Percentiles rank a stretch among this genome's conserved stretches.
These are phyloP conservation scores for Miscanthus sacchariflorus DNA, from an alignment of 202 grass and related monocot species.

Conservation along the genomic window DNA sequence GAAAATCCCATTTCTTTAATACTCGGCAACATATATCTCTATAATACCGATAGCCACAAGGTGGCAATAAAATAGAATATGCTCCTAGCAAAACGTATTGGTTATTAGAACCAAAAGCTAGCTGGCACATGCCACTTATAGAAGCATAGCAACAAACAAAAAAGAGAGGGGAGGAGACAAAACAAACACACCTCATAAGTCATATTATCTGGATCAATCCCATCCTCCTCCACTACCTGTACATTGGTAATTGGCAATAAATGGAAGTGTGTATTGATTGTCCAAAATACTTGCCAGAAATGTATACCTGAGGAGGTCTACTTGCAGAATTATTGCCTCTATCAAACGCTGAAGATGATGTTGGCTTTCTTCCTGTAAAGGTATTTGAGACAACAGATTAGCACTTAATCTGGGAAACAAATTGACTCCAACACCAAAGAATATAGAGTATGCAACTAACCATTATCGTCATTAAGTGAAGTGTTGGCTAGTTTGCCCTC, in stretches of 20 bases:
- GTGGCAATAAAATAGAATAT: not conserved
- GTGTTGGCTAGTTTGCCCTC: conserved; percentile 69
- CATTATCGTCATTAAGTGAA: conserved; percentile 45
- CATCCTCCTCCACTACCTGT: conserved; percentile 66
- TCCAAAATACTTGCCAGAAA: conserved; percentile 12
- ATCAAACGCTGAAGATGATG: conserved; percentile 39
- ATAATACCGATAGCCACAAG: not conserved
- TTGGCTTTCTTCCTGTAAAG: conserved; percentile 60
- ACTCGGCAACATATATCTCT: not conserved
- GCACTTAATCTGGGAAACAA: conserved; percentile 27
- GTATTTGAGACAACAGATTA: conserved; percentile 26
- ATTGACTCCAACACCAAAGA: not conserved
- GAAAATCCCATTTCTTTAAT: not conserved
- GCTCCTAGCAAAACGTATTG: not conserved
- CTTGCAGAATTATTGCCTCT: conserved; percentile 37
- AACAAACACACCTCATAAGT: conserved; percentile 78
- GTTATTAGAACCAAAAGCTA: conserved; percentile 27
- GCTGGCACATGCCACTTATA: conserved; percentile 5
- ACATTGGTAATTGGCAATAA: conserved; percentile 34
- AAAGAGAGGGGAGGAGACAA: not conserved
- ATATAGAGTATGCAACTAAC: conserved; percentile 42
- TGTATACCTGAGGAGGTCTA: conserved; percentile 61
- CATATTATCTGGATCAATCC: conserved; percentile 88
- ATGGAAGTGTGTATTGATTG: conserved; percentile 33
- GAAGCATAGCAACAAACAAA: conserved; percentile 6